Conservation (phyloP, 306 rosid species). For the Begonia masoniana region DNA sequence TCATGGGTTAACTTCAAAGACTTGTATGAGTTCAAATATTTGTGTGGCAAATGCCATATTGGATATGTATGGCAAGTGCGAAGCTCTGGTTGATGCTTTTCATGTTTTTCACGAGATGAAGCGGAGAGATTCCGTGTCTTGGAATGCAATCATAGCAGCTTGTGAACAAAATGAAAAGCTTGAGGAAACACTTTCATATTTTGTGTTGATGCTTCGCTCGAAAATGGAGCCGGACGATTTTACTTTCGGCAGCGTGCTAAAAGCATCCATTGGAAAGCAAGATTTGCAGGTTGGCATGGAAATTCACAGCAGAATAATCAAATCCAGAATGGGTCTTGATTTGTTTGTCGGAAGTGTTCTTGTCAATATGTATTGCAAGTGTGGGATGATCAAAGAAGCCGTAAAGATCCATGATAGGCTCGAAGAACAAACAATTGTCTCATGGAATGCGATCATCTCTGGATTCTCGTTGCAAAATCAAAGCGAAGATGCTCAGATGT, state of each 20-base stretch:
- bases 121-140: conserved; percentile 66
- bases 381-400: conserved; percentile 70
- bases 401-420: conserved; percentile 55
- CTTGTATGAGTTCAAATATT: conserved; percentile 33
- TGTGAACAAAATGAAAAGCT: conserved; percentile 55
- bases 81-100: conserved; percentile 44
- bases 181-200: conserved; percentile 38
- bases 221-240: conserved; percentile 72
- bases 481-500: conserved; percentile 61
- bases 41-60: conserved; percentile 73
- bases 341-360: conserved; percentile 71
- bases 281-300: conserved; percentile 52
- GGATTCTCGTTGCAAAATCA: conserved; percentile 63
- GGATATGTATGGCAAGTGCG: conserved; percentile 84
- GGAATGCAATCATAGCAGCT: conserved; percentile 84
- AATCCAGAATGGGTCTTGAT: conserved; percentile 52
- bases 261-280: conserved; percentile 60
- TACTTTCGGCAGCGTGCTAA: conserved; percentile 73
- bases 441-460: conserved; percentile 81
- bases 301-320: conserved; percentile 65
- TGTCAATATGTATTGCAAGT: conserved; percentile 77
- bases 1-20: conserved; percentile 57
- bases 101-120: conserved; percentile 57
- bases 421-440: conserved; percentile 47
- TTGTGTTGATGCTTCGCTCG: conserved; percentile 57